Conservation (phyloP, 352 stramenopile genomes). For the Phytophthora hibernalis region DNA sequence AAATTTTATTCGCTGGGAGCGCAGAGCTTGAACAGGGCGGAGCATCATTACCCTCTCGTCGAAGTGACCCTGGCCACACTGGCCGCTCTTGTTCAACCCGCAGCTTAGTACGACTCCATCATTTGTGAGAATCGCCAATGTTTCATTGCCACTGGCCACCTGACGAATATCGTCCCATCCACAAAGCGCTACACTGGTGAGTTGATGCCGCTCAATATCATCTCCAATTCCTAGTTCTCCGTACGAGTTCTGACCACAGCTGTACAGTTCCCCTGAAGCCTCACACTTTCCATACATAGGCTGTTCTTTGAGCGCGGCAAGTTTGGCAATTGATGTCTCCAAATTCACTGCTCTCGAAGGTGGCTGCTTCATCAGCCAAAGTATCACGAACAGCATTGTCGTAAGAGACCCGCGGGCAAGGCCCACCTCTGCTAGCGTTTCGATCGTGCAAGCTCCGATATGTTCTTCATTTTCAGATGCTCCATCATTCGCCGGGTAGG, state of each 20-base stretch:
- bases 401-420: slow-evolving; percentile 75
- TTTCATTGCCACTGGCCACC: slow-evolving; percentile 87
- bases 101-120: slow-evolving; percentile 83
- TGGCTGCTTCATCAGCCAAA: slow-evolving; percentile 75
- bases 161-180: slow-evolving; percentile 87
- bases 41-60: slow-evolving; percentile 89
- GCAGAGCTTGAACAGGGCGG: slow-evolving; percentile 76
- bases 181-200: slow-evolving; percentile 80
- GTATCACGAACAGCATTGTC: slow-evolving; percentile 71
- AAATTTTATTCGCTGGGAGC: slow-evolving; percentile 80
- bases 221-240: slow-evolving; percentile 88
- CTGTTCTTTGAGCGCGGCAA: slow-evolving; percentile 84
- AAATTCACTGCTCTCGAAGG: slow-evolving; percentile 57
- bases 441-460: slow-evolving; percentile 65
- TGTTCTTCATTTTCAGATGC: slow-evolving; percentile 28
- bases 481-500: slow-evolving; percentile 18
- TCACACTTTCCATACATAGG: slow-evolving; percentile 89
- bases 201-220: slow-evolving; percentile 81
- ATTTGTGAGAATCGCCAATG: slow-evolving; percentile 83
- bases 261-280: slow-evolving; percentile 86
- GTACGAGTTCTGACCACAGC: slow-evolving; percentile 90
- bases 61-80: slow-evolving; percentile 89
- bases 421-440: slow-evolving; percentile 79
- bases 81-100: slow-evolving; percentile 89
- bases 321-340: slow-evolving; percentile 62